A percentile compares a stretch with the other conserved stretches of the same genome.
Conservation (phyloP, 495 filamentous ascomycete genomes). For the Aspergillus steynii region DNA sequence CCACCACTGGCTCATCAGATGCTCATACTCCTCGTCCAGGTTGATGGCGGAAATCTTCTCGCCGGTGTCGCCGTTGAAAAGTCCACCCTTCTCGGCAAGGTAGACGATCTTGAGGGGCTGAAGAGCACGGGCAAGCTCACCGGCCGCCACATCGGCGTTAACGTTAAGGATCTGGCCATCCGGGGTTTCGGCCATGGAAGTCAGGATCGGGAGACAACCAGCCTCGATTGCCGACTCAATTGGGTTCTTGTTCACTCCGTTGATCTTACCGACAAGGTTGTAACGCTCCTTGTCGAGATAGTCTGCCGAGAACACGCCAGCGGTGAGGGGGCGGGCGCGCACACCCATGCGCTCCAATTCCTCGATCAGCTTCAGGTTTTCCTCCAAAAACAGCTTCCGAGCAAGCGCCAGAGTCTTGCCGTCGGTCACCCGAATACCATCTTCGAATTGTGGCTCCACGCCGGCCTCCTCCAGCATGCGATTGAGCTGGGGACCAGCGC, state of each 20-base stretch:
- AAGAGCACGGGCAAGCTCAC: constrained; percentile 83
- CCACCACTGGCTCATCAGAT: constrained; percentile 94
- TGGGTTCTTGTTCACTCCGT: constrained; percentile 83
- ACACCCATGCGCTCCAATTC: constrained; percentile 90
- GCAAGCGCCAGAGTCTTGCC: constrained; percentile 92
- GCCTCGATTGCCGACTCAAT: constrained; percentile 92
- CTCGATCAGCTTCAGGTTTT: constrained; percentile 94
- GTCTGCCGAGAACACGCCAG: constrained; percentile 91
- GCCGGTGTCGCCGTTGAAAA: constrained; percentile 90
- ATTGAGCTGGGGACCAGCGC: constrained; percentile 95
- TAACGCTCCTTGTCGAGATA: constrained; percentile 95
- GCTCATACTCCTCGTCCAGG: constrained; percentile 94
- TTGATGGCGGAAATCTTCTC: constrained; percentile 98
- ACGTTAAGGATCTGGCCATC: constrained; percentile 97
- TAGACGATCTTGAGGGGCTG: constrained; percentile 98
- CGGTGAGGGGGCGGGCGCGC: constrained; percentile 85
- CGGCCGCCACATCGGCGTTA: constrained; percentile 95
- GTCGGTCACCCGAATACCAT: constrained; percentile 94
- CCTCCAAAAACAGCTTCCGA: constrained; percentile 87
- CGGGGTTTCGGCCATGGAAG: constrained; percentile 92
- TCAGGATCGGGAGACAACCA: constrained; percentile 90
- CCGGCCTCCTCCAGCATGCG: constrained; percentile 87
- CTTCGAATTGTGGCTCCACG: constrained; percentile 94
- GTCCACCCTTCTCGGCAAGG: constrained; percentile 93
- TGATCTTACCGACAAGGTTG: constrained; percentile 93